Percentiles rank a stretch among this genome's conserved stretches.
phyloP scores from a whole-genome alignment of 495 filamentous ascomycete genomes.

The Xanthoparmelia taractica region DNA sequence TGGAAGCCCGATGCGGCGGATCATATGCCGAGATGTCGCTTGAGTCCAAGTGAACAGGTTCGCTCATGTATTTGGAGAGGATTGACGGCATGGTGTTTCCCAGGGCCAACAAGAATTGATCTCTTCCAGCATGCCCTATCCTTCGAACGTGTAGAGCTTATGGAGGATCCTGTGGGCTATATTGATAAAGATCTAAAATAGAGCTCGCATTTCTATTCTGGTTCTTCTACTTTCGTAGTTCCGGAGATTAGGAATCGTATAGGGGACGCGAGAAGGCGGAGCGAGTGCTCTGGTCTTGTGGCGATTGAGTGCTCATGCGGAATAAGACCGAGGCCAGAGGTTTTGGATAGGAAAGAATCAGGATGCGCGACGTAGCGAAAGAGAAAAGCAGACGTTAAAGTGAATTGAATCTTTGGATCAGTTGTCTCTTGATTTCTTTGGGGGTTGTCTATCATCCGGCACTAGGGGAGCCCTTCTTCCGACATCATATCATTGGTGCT shows the following conservation, averaged over 20 bases:
- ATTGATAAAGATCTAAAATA: not conserved
- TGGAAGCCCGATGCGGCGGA: conserved; percentile 22
- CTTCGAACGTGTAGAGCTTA: not conserved
- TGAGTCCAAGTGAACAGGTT: conserved; percentile 31
- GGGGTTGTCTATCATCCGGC: not conserved
- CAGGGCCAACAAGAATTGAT: not conserved
- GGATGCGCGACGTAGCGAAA: not conserved
- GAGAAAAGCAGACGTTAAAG: not conserved
- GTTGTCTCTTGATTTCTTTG: not conserved
- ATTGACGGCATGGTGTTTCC: conserved; percentile 49
- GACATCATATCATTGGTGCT: too few relatives aligned
- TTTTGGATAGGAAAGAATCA: not conserved
- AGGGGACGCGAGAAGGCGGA: not conserved
- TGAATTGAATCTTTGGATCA: not conserved
- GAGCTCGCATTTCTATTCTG: not conserved
- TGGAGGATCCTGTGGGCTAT: not conserved
- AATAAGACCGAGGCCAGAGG: not conserved
- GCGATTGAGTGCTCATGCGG: not conserved
- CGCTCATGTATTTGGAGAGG: conserved; percentile 42
- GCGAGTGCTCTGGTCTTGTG: not conserved
- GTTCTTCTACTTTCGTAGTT: not conserved
- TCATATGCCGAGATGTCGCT: conserved; percentile 25
- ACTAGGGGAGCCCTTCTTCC: not conserved
- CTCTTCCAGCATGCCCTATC: conserved; percentile 11
- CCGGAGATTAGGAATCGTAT: conserved; percentile 13